Evolutionary conservation across 1,284 basidiomycete species (phyloP).

Genomic region (Schizophyllum commune): DNA sequence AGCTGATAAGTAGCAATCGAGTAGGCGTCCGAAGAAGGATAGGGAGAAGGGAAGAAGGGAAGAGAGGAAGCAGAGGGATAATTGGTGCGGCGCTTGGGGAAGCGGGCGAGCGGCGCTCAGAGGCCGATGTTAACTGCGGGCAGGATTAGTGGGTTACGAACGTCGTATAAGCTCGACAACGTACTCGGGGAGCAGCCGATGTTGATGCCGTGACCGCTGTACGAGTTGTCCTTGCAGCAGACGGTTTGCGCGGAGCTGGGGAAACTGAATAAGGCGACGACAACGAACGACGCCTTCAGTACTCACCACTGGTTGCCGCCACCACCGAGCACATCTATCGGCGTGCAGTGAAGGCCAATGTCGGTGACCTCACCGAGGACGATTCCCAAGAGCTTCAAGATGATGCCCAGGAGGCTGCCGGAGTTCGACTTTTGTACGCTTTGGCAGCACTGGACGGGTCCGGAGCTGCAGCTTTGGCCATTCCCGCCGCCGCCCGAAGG

Average conservation of each 20-base stretch:
- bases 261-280: background rate
- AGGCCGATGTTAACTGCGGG: background rate
- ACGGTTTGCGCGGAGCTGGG: background rate
- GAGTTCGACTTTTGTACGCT: background rate
- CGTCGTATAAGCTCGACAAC: background rate
- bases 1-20: background rate
- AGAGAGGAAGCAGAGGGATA: background rate
- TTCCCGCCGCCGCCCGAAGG: background rate
- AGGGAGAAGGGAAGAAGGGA: background rate
- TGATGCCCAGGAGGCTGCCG: slow-evolving; percentile 1
- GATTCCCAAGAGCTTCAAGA: background rate
- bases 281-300: background rate
- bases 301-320: background rate
- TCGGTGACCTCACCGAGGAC: background rate
- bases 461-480: background rate
- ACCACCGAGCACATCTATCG: background rate
- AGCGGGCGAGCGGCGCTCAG: background rate
- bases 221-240: background rate
- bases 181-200: background rate
- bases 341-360: background rate
- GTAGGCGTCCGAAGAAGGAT: background rate
- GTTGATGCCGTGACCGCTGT: background rate
- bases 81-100: background rate
- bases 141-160: background rate
- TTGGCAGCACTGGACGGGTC: background rate